These are phyloP conservation scores for Heterobasidion irregulare DNA, from an alignment of 1,284 basidiomycete genomes.

Conservation along the genomic window DNA sequence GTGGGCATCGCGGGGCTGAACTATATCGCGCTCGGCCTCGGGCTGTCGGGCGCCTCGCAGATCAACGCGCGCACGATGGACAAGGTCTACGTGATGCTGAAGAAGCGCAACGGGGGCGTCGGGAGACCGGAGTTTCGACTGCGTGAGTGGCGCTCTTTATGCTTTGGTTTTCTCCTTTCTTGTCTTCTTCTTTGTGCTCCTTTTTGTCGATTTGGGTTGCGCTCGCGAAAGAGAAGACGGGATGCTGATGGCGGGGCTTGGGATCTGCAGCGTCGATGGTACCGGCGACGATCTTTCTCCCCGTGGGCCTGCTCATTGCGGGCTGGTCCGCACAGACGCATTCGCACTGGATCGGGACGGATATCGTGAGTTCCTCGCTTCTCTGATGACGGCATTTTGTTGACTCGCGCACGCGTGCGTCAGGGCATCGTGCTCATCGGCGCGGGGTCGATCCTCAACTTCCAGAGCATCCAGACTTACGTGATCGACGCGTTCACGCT, in stretches of 20 bases:
- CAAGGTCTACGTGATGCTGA: constrained; percentile 35
- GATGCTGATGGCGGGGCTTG: neutral
- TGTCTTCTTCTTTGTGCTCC: neutral
- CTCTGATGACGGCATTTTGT: neutral
- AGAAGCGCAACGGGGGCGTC: constrained; percentile 32
- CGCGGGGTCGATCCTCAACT: constrained; percentile 44
- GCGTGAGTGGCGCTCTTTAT: constrained; percentile 13
- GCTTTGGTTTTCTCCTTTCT: neutral
- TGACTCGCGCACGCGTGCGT: too few relatives aligned
- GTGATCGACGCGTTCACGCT: constrained; percentile 61
- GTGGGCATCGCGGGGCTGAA: constrained; percentile 42
- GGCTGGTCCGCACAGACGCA: constrained; percentile 57
- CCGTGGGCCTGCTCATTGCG: constrained; percentile 51
- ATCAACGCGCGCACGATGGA: constrained; percentile 45
- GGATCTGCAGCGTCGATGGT: constrained; percentile 45
- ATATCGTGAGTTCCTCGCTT: constrained; percentile 38
- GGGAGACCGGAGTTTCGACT: constrained; percentile 47
- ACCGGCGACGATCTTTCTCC: constrained; percentile 44
- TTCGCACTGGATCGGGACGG: constrained; percentile 60
- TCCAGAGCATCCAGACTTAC: constrained; percentile 55
- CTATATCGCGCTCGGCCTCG: constrained; percentile 49
- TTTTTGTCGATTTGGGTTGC: neutral
- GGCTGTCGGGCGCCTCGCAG: constrained; percentile 39
- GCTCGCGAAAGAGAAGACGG: too few relatives aligned
- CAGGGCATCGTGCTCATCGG: constrained; percentile 53